Base-by-base conservation (phyloP, 768 basidiomycete genomes). In the Termitomyces heimii region DNA sequence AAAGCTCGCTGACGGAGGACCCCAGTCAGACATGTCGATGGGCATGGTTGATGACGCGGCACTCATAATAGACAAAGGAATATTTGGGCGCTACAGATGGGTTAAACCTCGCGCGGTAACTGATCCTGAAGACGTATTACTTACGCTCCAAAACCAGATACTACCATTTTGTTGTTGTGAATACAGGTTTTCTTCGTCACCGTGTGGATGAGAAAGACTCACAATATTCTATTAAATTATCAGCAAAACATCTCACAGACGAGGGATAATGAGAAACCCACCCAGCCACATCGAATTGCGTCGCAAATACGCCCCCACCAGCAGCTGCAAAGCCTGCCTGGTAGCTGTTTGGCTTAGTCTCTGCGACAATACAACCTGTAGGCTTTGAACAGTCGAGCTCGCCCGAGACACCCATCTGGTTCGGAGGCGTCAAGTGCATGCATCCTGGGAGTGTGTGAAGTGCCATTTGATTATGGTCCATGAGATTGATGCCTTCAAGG, bases 401-500 rank as follows among this genome's bases (percentile, higher is more conserved):
- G 37, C 80, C 66, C 0, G 82, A 75, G 4, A 65, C 72, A 34
- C 85, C 86, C 16, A 78, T 71, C 75, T 82, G 68, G 50, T 63
- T 74, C 58, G 66, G 69, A 59, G 67, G 76, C 42, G 66, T 64
- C 32, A 60, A 60, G 48, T 75, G 74, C 12, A 66, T 60, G 61
- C 78, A 81, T 3, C 78, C 78, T 3, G 65, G 66, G 0, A 67
- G 77, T 0, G 90, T 88, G 66, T 94, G 93, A n/a, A 94, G 71
- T 0, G 92, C 81, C 72, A 88, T 82, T 66, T 91, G 89, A 62
- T 92, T 92, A 60, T 76, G 72, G 8, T 73, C 70, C 70, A 85
- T 82, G 51, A 79, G 63, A 70, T 96, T 94, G 60, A 94, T 89
- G 10, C 83, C 88, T 69, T 95, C 94, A 55, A 94, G 83, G 32